These are phyloP conservation scores for Bromus sterilis DNA, from an alignment of 176 grass and related monocot species.

Conservation along the genomic window DNA sequence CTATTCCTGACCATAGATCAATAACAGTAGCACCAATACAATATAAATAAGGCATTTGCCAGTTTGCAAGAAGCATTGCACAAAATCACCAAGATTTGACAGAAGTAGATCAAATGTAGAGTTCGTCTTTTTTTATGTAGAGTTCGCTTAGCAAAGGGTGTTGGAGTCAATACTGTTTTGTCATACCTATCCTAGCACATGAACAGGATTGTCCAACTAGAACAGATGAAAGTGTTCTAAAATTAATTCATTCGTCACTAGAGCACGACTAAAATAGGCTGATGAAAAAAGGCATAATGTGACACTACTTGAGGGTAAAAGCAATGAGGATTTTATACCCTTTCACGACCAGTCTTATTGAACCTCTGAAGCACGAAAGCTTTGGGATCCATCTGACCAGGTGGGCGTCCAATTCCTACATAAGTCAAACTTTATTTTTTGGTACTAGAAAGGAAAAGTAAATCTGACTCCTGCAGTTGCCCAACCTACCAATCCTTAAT, in stretches of 20 bases:
- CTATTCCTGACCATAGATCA: no score
- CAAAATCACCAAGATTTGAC: not conserved
- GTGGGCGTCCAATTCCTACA: slow-evolving; percentile 73
- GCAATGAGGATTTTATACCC: slow-evolving; percentile 38
- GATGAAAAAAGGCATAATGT: not conserved
- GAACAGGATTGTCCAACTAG: not conserved
- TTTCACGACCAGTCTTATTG: slow-evolving; percentile 54
- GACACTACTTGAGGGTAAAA: not conserved
- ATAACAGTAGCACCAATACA: no score
- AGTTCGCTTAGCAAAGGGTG: not conserved
- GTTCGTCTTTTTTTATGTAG: no score
- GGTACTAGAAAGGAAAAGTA: not conserved
- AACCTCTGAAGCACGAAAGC: slow-evolving; percentile 92
- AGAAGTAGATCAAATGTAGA: not conserved
- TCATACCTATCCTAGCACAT: not conserved
- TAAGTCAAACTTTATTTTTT: not conserved
- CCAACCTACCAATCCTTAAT: slow-evolving; percentile 73
- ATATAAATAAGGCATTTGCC: not conserved
- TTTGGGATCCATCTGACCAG: slow-evolving; percentile 91
- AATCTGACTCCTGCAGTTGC: not conserved
- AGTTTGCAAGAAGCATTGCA: not conserved
- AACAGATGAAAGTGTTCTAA: not conserved
- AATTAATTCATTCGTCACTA: slow-evolving; percentile 4
- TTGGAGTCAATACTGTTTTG: not conserved
- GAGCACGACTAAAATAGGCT: slow-evolving; percentile 1